Conservation (phyloP, 73 alveolate species). For the Paramecium biaurelia region DNA sequence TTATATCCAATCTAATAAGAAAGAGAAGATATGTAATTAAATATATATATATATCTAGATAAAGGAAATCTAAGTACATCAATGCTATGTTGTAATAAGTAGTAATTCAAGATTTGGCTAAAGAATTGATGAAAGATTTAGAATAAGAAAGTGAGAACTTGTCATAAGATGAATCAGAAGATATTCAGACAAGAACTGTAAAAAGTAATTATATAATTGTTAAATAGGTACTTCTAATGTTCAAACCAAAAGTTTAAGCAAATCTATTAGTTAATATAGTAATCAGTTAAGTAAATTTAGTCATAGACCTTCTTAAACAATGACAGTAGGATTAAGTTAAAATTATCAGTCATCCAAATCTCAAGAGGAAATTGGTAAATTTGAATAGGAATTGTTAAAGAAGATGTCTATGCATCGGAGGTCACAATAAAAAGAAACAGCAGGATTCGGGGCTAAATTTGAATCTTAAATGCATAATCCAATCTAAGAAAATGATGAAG, state of each 20-base stretch:
- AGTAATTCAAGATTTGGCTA: background rate
- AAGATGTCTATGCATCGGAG: background rate
- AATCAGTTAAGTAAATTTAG: background rate
- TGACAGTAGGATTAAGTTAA: background rate
- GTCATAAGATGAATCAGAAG: background rate
- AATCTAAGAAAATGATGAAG: background rate
- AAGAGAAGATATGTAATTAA: slow-evolving; percentile 22
- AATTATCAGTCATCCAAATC: background rate
- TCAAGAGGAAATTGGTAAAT: background rate
- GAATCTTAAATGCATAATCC: slow-evolving; percentile 5
- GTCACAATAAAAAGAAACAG: background rate
- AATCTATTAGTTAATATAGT: background rate
- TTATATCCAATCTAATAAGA: background rate
- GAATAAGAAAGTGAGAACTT: background rate
- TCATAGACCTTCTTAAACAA: background rate
- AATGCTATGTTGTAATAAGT: background rate
- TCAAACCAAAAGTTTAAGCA: background rate
- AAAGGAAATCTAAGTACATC: background rate
- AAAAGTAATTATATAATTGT: background rate
- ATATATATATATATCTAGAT: background rate
- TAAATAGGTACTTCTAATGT: background rate
- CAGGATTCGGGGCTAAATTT: slow-evolving; percentile 38
- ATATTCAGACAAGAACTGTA: background rate
- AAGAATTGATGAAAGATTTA: background rate
- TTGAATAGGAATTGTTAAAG: background rate